Conservation (phyloP, 2,329 filamentous ascomycete species). For the Colletotrichum coccodes region DNA sequence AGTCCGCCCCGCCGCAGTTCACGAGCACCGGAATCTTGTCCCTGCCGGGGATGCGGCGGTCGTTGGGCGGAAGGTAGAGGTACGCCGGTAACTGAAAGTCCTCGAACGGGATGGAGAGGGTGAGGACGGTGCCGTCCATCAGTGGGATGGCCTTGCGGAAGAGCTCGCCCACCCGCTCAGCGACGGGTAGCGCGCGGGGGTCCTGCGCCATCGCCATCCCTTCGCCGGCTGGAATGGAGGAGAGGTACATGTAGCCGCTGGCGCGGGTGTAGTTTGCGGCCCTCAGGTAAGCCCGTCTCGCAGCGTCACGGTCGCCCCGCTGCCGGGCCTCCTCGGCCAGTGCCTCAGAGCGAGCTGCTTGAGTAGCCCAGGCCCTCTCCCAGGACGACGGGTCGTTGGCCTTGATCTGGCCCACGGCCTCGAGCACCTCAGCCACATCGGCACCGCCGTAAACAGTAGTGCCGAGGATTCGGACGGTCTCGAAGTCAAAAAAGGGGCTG, state of each 20-base stretch:
- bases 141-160: conserved; percentile 42
- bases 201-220: background rate
- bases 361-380: conserved; percentile 46
- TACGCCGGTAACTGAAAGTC: conserved; percentile 46
- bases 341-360: conserved; percentile 43
- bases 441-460: too few species aligned
- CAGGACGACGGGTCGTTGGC: too few species aligned
- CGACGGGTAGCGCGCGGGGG: conserved; percentile 26
- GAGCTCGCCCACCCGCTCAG: conserved; percentile 39
- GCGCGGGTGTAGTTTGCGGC: conserved; percentile 53
- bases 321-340: conserved; percentile 45
- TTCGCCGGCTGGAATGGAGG: background rate
- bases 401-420: too few species aligned
- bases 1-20: conserved; percentile 47
- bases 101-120: conserved; percentile 51
- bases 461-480: too few species aligned
- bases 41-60: conserved; percentile 22
- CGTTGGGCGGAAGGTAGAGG: conserved; percentile 45
- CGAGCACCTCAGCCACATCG: too few species aligned
- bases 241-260: conserved; percentile 42
- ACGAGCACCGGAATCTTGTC: conserved; percentile 50
- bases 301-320: conserved; percentile 41
- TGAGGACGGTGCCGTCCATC: conserved; percentile 40
- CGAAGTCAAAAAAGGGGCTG: too few species aligned
- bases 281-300: conserved; percentile 49